Evolutionary conservation across 2,329 filamentous ascomycete species (phyloP).

Genomic region (Exophiala sideris): DNA sequence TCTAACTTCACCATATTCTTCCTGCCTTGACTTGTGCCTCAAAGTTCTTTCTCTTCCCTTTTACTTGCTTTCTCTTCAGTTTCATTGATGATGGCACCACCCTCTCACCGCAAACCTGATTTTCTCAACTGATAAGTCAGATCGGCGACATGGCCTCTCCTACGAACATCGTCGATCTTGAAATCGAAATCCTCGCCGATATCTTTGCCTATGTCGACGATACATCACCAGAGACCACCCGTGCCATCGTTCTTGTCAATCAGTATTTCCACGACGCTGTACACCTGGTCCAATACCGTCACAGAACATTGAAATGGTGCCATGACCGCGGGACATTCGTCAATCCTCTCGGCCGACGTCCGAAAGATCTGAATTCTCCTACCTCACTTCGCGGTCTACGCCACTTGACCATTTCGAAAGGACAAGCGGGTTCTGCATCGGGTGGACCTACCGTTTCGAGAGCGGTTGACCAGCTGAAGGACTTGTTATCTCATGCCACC

Average conservation of each 20-base stretch:
- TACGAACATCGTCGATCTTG: conserved; percentile 10
- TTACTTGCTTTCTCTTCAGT: too few species aligned
- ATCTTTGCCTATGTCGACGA: conserved; percentile 15
- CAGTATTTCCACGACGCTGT: conserved; percentile 13
- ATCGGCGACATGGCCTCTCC: neutral
- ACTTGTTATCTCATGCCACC: conserved; percentile 7
- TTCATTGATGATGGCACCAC: neutral
- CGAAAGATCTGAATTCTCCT: conserved; percentile 4
- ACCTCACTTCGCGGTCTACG: conserved; percentile 15
- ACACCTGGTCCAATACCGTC: conserved; percentile 15
- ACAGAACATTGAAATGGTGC: conserved; percentile 11
- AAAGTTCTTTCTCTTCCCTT: neutral
- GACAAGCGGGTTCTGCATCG: neutral
- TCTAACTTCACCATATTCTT: too few species aligned
- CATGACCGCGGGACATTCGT: neutral
- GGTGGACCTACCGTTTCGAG: neutral
- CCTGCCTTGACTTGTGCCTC: neutral
- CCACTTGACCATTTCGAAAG: conserved; percentile 9
- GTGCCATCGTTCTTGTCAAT: conserved; percentile 14
- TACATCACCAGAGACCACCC: conserved; percentile 14
- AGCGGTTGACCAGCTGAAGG: neutral
- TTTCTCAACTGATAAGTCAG: too few species aligned
- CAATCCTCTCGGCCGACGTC: neutral
- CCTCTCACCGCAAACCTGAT: neutral
- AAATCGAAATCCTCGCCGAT: conserved; percentile 17